These are phyloP conservation scores for Aegilops longissima DNA, from an alignment of 176 grass and related monocot species.

Conservation along the genomic window DNA sequence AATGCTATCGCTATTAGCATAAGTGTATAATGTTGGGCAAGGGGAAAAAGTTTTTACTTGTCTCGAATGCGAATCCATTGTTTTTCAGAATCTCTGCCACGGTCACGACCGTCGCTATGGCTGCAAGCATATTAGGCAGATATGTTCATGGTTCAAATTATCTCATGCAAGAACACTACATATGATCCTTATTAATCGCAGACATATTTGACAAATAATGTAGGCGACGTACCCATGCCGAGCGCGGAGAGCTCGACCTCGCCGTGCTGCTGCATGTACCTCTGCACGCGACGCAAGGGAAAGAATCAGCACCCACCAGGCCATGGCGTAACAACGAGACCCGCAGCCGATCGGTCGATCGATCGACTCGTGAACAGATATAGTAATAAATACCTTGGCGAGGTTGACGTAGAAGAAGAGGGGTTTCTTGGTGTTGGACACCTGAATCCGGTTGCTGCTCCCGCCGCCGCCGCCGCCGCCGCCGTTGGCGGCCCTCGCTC, in stretches of 20 bases:
- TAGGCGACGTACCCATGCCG: slow-evolving; percentile 60
- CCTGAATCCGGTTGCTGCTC: slow-evolving; percentile 73
- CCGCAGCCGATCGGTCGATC: neutral
- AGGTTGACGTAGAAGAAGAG: slow-evolving; percentile 94
- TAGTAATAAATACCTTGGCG: slow-evolving; percentile 50
- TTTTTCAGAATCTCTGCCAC: slow-evolving; percentile 79
- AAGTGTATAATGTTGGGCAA: neutral
- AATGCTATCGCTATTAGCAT: neutral
- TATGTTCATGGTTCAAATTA: neutral
- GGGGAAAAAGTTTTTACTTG: slow-evolving; percentile 36
- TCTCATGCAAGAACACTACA: neutral
- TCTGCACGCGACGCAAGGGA: slow-evolving; percentile 36
- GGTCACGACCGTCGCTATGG: slow-evolving; percentile 65
- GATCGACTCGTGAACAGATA: neutral
- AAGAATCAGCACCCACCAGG: neutral
- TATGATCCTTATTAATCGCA: neutral
- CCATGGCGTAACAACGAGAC: neutral
- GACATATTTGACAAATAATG: neutral
- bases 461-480: slow-evolving; percentile 20
- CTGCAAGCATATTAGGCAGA: slow-evolving; percentile 38
- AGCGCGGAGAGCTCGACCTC: slow-evolving; percentile 87
- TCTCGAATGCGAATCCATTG: slow-evolving; percentile 69
- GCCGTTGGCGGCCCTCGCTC: neutral
- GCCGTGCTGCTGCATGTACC: slow-evolving; percentile 68
- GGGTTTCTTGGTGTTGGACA: slow-evolving; percentile 79